phyloP scores from a whole-genome alignment of 345 rosid genomes.

The Nephelium lappaceum region DNA sequence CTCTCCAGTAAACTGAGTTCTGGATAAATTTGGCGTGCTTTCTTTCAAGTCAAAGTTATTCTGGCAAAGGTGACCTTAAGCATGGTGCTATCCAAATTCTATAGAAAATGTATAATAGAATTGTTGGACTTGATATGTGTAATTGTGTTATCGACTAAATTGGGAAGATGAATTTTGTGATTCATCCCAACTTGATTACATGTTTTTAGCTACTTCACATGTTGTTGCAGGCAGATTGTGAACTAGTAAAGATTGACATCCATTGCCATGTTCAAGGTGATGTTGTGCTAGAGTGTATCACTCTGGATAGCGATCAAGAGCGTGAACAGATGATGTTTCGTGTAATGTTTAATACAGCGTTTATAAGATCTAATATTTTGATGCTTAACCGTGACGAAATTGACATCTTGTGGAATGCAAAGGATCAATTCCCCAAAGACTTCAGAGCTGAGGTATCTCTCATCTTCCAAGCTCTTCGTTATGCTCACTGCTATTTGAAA shows the following conservation, averaged over 20 bases:
- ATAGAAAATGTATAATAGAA: not conserved
- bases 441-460: slow-evolving; percentile 69
- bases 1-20: not conserved
- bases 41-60: not conserved
- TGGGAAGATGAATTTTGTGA: not conserved
- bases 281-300: slow-evolving; percentile 77
- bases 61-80: slow-evolving; percentile 5
- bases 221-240: slow-evolving; percentile 70
- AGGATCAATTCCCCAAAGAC: slow-evolving; percentile 66
- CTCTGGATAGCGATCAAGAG: slow-evolving; percentile 57
- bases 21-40: not conserved
- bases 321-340: slow-evolving; percentile 74
- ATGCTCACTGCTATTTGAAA: slow-evolving; percentile 6
- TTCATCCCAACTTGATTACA: not conserved
- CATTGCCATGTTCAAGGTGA: slow-evolving; percentile 76
- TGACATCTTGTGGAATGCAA: slow-evolving; percentile 66
- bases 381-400: slow-evolving; percentile 67
- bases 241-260: slow-evolving; percentile 66
- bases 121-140: not conserved
- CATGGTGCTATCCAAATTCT: not conserved
- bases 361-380: slow-evolving; percentile 65
- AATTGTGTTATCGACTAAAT: not conserved
- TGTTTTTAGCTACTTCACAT: slow-evolving; percentile 27
- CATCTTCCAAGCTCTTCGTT: slow-evolving; percentile 14
- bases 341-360: slow-evolving; percentile 78